phyloP scores from a whole-genome alignment of 345 rosid genomes.

The Murraya paniculata region DNA sequence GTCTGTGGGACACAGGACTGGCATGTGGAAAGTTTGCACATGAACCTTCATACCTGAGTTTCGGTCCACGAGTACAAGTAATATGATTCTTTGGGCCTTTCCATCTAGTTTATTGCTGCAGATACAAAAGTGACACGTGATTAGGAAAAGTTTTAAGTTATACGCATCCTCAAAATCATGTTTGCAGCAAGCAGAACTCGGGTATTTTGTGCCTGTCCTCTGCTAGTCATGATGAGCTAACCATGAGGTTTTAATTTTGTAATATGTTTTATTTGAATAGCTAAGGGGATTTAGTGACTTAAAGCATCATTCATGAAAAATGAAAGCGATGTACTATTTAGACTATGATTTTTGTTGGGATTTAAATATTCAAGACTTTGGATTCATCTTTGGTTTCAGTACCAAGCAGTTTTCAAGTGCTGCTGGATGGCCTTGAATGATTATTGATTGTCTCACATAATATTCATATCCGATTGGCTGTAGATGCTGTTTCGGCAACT shows the following conservation, averaged over 20 bases:
- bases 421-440: neutral
- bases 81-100: neutral
- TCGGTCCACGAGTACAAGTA: neutral
- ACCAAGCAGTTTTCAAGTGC: neutral
- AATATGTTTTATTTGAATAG: neutral
- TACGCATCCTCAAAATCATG: neutral
- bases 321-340: neutral
- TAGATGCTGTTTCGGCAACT: neutral
- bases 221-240: neutral
- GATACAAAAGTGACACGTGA: constrained; percentile 5
- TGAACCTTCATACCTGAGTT: constrained; percentile 23
- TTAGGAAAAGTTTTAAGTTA: neutral
- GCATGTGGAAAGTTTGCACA: constrained; percentile 63
- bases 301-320: neutral
- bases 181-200: constrained; percentile 1
- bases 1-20: constrained; percentile 82
- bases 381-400: neutral
- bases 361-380: neutral
- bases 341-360: neutral
- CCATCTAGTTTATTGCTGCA: neutral
- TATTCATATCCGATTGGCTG: neutral
- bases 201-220: neutral
- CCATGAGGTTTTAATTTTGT: neutral
- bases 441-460: neutral
- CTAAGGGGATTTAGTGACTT: neutral